Conservation (phyloP, 371 early-diverging fungal species). For the Mycotypha africana region DNA sequence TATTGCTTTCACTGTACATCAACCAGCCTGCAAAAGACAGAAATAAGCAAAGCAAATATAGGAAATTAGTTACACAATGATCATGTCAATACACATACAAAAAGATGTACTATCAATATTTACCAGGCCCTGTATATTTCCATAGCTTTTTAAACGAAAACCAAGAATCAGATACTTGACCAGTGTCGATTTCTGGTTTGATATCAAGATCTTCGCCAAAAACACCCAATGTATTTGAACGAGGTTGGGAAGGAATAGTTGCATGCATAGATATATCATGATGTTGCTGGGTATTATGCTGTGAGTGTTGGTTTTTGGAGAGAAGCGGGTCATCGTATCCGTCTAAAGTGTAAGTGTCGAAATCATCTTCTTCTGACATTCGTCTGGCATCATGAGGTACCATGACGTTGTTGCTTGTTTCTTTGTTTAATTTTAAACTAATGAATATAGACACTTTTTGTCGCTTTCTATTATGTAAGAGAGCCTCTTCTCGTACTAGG, state of each 20-base stretch:
- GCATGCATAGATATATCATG: too few relatives aligned
- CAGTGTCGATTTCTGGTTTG: slow-evolving; percentile 39
- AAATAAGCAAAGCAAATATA: too few relatives aligned
- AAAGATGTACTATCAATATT: too few relatives aligned
- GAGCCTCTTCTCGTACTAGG: too few relatives aligned
- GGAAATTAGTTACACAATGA: neutral
- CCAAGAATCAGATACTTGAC: slow-evolving; percentile 17
- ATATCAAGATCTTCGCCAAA: slow-evolving; percentile 33
- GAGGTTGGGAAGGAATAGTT: too few relatives aligned
- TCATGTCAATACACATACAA: too few relatives aligned
- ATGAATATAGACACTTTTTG: too few relatives aligned
- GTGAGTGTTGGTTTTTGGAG: slow-evolving; percentile 1
- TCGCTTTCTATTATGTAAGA: too few relatives aligned
- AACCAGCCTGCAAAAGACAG: slow-evolving; percentile 26
- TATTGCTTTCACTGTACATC: slow-evolving; percentile 24
- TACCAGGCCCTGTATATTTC: slow-evolving; percentile 55
- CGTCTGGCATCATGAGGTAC: slow-evolving; percentile 19
- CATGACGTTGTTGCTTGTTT: too few relatives aligned
- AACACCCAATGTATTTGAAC: too few relatives aligned
- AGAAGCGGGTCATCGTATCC: slow-evolving; percentile 6
- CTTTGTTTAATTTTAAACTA: too few relatives aligned
- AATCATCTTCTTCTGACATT: slow-evolving; percentile 6
- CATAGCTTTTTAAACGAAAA: slow-evolving; percentile 49
- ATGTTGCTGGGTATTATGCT: neutral
- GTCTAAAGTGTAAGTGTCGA: slow-evolving; percentile 4